Base-by-base conservation (phyloP, 2,329 filamentous ascomycete genomes). In the Sporothrix protearum region DNA sequence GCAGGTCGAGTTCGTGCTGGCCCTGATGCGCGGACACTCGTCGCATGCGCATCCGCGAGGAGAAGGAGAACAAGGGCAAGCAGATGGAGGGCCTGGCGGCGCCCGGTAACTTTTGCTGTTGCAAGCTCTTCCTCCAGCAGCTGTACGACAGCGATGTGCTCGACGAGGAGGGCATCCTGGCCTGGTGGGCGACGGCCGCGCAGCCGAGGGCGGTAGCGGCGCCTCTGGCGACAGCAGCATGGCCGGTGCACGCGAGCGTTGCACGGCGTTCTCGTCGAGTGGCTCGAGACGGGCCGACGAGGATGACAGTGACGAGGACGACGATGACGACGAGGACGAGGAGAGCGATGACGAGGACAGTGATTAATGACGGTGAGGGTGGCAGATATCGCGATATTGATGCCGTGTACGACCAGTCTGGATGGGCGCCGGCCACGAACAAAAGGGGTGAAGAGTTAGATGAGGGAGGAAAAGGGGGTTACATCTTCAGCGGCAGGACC, bases 151-250 rank as follows among this genome's bases (percentile, higher is more conserved):
- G 92, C 66, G 96, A 98, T 75, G 86, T 97, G 19, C 82, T 97
- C 1, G 93, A 97, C 78, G 93, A 97, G 77, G 94, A 97, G 55
- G 94, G 92, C 0, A 92, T 97, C 75, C 82, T 95, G 76, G 86
- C 87, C 64, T 99, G 96, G 96, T 98, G 94, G 94, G 87, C 25
- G 91, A 97, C 79, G 85, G 86, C 64, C 80, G 89, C 77, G 90
- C 91, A 6, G 86, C 82, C 30, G 89, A 89, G 71, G 89, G 85
- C 16, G 91, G 92, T 71, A 87, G 87, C 69, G 69, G 71, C 45
- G 59, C 47, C 19, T 49, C 51, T n/a, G 71, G 71, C 45, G 74
- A 75, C 57, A 69, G 53, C 53, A 75, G 70, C 73, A 88, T 97
- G 89, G 81, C 81, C 72, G 86, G 82, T 67, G 88, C 97, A 19